Evolutionary conservation across 2,329 filamentous ascomycete species (phyloP), one percentile per base, ranked within the genome.

Genomic region (Lachnellula occidentalis): DNA sequence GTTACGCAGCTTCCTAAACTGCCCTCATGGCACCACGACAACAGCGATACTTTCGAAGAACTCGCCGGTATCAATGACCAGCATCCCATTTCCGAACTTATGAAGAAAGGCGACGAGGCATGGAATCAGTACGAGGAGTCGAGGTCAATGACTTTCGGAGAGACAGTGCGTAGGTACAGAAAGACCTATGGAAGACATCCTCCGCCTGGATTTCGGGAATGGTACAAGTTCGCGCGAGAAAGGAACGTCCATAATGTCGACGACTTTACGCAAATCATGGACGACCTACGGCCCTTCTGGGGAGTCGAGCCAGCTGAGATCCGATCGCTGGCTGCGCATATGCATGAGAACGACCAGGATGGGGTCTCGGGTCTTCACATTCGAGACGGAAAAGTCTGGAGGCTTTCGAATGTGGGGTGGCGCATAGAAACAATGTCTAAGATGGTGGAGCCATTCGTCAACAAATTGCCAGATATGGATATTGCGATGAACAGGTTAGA

Each of bases 401-500:
- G 64, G 37, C 31, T 70, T 9, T 69, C 65, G 15, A 68, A 69
- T 53, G 58, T 52, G 4, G 66, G 65, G 48, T 77, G 74, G 75
- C 67, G 74, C 37, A 67, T 71, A 4, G 68, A 75, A 21, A 73
- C 71, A 0, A 69, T 77, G 56, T 62, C 61, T 21, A 63, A 62
- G 43, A 67, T 69, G 63, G 58, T 72, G 3, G 36, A 64, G 45
- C 67, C 21, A 61, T 79, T 83, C 36, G 76, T 78, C 24, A 65
- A 74, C 14, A 71, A 76, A 48, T 66, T 87, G 21, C 83, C 83
- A 4, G 82, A 87, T 58, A 78, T 87, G 66, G 82, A 86, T 65
- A 84, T 86, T 72, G 78, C 82, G 11, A 80, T 86, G 71, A 86
- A 87, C 64, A 74, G 77, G 50, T 75, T 84, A 70, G 83, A 86